phyloP scores from a whole-genome alignment of 345 rosid species.

The Anastatica hierochuntica region DNA sequence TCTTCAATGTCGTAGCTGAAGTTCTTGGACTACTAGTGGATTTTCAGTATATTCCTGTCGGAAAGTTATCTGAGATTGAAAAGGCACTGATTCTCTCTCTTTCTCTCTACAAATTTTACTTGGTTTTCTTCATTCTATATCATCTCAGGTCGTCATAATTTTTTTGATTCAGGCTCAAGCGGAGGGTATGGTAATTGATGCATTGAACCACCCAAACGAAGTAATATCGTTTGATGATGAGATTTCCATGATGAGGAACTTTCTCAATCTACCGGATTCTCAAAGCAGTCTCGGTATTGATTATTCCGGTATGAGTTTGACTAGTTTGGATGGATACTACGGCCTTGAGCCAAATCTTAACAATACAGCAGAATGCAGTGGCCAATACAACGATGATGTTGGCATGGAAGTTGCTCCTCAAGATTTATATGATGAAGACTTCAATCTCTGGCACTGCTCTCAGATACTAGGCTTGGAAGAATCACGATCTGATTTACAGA shows the following conservation, averaged over 20 bases:
- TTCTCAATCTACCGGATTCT: conserved; percentile 32
- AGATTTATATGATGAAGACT: conserved; percentile 67
- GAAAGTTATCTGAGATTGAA: conserved; percentile 69
- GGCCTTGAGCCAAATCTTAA: conserved; percentile 37
- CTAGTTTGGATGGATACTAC: conserved; percentile 45
- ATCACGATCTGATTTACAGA: conserved; percentile 51
- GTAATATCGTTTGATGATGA: conserved; percentile 62
- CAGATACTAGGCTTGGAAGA: conserved; percentile 41
- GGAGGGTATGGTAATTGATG: conserved; percentile 50
- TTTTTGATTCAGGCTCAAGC: conserved; percentile 52
- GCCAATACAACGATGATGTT: conserved; percentile 16
- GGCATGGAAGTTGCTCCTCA: conserved; percentile 22
- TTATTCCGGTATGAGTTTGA: conserved; percentile 39
- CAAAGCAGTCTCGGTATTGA: conserved; percentile 47
- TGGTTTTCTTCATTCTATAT: conserved; percentile 2
- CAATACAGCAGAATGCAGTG: conserved; percentile 21
- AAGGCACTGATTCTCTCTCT: conserved; percentile 42
- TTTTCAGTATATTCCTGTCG: conserved; percentile 48
- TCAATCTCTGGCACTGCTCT: conserved; percentile 48
- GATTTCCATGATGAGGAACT: conserved; percentile 35
- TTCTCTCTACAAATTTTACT: not conserved
- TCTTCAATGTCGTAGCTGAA: conserved; percentile 88
- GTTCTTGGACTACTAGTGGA: conserved; percentile 68
- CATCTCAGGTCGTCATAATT: not conserved
- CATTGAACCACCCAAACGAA: conserved; percentile 52